Conservation (phyloP, 208 protist genomes). For the Wallacemonas collosoma region DNA sequence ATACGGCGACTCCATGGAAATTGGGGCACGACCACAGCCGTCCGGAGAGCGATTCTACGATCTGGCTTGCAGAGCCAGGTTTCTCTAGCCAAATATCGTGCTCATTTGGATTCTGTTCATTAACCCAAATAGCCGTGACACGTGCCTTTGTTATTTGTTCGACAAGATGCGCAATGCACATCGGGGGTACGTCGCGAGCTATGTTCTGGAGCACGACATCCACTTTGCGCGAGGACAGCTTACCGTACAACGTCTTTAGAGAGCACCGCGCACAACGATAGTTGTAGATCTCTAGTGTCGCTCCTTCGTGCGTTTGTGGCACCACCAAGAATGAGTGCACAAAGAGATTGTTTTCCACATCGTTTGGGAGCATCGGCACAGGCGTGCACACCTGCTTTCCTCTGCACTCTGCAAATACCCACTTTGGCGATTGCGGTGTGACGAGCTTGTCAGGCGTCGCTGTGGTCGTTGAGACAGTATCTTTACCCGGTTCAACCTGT, state of each 20-base stretch:
- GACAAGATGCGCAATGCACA: constrained; percentile 73
- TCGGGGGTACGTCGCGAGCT: constrained; percentile 55
- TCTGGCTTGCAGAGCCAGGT: constrained; percentile 36
- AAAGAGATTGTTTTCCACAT: constrained; percentile 44
- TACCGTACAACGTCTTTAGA: constrained; percentile 58
- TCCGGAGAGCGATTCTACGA: constrained; percentile 38
- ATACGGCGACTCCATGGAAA: constrained; percentile 62
- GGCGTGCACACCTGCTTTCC: constrained; percentile 37
- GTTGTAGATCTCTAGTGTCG: constrained; percentile 56
- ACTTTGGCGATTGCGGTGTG: background rate
- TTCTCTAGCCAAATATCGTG: constrained; percentile 77
- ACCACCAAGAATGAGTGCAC: constrained; percentile 47
- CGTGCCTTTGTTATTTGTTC: constrained; percentile 54
- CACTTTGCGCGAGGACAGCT: constrained; percentile 55
- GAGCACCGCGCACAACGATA: constrained; percentile 59
- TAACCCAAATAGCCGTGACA: constrained; percentile 49
- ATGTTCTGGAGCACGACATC: constrained; percentile 62
- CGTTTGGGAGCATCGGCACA: constrained; percentile 39
- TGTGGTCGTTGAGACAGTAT: background rate
- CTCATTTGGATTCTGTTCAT: constrained; percentile 28
- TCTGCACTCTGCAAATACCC: constrained; percentile 1
- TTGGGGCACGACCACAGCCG: constrained; percentile 67
- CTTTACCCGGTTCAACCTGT: background rate
- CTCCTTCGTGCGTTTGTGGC: constrained; percentile 31
- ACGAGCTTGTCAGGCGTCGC: background rate